Conservation (phyloP, 179 eudicot genomes). For the Silene noctiflora region DNA sequence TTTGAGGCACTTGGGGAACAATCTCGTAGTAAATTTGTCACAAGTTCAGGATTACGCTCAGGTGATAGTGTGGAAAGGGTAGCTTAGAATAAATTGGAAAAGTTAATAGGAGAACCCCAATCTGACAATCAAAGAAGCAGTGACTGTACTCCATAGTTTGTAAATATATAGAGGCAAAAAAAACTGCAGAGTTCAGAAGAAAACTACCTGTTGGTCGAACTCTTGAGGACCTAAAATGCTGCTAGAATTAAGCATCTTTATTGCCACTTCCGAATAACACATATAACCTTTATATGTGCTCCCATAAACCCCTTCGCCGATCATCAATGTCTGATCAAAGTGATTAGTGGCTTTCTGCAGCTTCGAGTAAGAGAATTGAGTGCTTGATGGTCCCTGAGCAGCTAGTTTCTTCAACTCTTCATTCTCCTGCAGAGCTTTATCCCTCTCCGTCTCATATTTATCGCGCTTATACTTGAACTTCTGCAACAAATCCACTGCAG, state of each 20-base stretch:
- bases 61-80: too few species aligned
- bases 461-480: slow-evolving; percentile 60
- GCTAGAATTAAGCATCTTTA: slow-evolving; percentile 53
- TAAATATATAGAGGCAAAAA: background rate
- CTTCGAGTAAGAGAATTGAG: slow-evolving; percentile 49
- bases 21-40: too few species aligned
- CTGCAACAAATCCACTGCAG: slow-evolving; percentile 55
- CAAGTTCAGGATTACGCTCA: too few species aligned
- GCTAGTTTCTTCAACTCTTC: slow-evolving; percentile 46
- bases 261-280: slow-evolving; percentile 65
- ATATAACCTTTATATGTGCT: slow-evolving; percentile 56
- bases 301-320: slow-evolving; percentile 77
- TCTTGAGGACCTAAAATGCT: slow-evolving; percentile 62
- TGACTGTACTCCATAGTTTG: too few species aligned
- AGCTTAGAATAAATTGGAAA: too few species aligned
- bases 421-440: slow-evolving; percentile 28
- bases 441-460: slow-evolving; percentile 35
- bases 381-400: background rate
- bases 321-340: slow-evolving; percentile 53
- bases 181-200: background rate
- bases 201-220: slow-evolving; percentile 70
- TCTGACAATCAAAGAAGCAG: too few species aligned
- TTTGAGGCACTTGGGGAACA: too few species aligned
- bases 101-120: too few species aligned
- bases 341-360: background rate